phyloP scores from a whole-genome alignment of 2,329 filamentous ascomycete genomes.

The Scedosporium minutisporum region DNA sequence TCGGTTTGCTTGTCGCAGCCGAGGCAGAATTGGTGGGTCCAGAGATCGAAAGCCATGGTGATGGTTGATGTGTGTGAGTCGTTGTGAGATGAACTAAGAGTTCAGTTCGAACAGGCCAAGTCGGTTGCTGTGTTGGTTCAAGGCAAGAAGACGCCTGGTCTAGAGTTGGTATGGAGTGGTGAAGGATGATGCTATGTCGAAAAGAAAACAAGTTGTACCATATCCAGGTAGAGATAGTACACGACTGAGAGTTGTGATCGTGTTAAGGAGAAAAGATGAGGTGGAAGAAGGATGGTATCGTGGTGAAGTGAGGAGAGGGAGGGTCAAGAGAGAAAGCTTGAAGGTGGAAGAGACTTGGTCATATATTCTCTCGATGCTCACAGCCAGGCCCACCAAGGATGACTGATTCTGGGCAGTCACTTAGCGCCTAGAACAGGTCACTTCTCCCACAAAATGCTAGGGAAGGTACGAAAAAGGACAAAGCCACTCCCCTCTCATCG shows the following conservation, averaged over 20 bases:
- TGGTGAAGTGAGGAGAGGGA: not conserved
- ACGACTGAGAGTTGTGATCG: not conserved
- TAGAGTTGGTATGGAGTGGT: not conserved
- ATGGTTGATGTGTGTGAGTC: slow-evolving; percentile 3
- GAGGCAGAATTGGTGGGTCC: slow-evolving; percentile 89
- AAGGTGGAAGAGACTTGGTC: slow-evolving; percentile 1
- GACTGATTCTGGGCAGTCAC: slow-evolving; percentile 1
- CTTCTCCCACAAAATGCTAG: not conserved
- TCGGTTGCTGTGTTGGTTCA: not conserved
- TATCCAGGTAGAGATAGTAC: not conserved
- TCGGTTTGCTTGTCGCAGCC: slow-evolving; percentile 77
- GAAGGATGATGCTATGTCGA: not conserved
- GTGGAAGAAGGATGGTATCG: not conserved
- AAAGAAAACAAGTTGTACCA: not conserved
- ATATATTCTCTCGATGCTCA: slow-evolving; percentile 6
- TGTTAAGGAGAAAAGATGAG: not conserved
- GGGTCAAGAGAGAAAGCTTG: not conserved
- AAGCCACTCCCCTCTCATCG: not conserved
- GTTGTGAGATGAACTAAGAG: not conserved
- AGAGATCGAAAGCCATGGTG: slow-evolving; percentile 50
- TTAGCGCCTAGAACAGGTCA: not conserved
- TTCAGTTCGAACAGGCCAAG: not conserved
- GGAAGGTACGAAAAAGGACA: not conserved
- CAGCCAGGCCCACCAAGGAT: slow-evolving; percentile 4
- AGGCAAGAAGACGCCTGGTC: not conserved